These are phyloP conservation scores for Eucalyptus pauciflora DNA, from an alignment of 345 rosid species.

Conservation along the genomic window DNA sequence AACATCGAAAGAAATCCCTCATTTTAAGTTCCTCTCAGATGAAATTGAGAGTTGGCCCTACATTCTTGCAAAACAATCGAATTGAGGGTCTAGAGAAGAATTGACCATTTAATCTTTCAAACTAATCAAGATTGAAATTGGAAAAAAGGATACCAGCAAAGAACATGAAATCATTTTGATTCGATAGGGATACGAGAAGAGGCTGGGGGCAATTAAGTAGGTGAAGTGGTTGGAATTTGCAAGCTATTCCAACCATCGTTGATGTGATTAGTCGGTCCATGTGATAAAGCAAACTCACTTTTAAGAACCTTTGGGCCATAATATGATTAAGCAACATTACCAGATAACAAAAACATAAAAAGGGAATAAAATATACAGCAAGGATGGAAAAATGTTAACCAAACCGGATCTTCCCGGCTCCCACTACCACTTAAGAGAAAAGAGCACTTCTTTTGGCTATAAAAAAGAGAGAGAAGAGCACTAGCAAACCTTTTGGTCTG, in stretches of 20 bases:
- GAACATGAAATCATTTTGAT: neutral
- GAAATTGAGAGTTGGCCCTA: too few species aligned
- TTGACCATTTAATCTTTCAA: too few species aligned
- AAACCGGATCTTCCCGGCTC: neutral
- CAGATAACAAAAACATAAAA: neutral
- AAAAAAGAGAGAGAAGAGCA: too few species aligned
- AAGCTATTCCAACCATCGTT: neutral
- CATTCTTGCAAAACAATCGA: too few species aligned
- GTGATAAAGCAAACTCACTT: neutral
- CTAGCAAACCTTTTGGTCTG: too few species aligned
- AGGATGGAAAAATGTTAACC: neutral
- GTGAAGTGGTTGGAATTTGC: neutral
- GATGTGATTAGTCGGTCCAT: neutral
- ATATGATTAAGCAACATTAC: neutral
- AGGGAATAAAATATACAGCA: neutral
- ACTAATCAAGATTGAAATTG: too few species aligned
- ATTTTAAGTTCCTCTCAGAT: too few species aligned
- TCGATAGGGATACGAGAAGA: neutral
- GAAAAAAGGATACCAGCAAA: too few species aligned
- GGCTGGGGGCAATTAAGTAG: neutral
- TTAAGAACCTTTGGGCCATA: neutral
- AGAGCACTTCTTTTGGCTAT: too few species aligned
- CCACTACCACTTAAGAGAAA: neutral
- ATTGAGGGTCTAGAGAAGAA: too few species aligned
- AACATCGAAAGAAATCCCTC: too few species aligned